Base-by-base conservation (phyloP, 116 monocot genomes). In the Iris pallida region DNA sequence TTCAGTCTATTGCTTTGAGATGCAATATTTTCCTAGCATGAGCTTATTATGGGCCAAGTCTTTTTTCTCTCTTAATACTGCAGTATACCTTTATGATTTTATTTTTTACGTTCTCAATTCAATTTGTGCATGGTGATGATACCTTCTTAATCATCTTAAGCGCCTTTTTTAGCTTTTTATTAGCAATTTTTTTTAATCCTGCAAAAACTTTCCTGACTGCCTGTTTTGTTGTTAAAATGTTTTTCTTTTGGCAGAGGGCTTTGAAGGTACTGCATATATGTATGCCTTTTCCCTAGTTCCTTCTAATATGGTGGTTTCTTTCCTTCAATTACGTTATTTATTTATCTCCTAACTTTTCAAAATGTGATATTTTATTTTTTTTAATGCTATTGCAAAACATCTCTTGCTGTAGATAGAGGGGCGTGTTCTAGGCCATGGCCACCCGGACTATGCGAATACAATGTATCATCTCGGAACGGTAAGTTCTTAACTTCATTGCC, bases 401-500 rank as follows among this genome's bases (percentile, higher is more conserved):
- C 57, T 66, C 6, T 14, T 60, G 44, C 4, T 88, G 73, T 59
- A 97, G 92, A 87, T 97, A 79, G 85, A 97, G 75, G 92, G 92
- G 8, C 87, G 87, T 63, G 85, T 89, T 71, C 56, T 97, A 63
- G 97, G 92, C 55, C 56, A 83, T 76, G 81, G 71, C 8, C 89
- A 92, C 68, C 45, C 78, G 45, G 92, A 97, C 19, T 97, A 92
- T 87, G 87, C 97, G 54, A 80, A 86, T 55, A 92, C 97, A 55
- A 87, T 97, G 87, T 85, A 90, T 81, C 90, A 92, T 81, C 89
- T 97, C 61, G 92, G 85, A 74, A 85, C 55, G 87, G 96, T 97
- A 81, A 76, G 54, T 5, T 52, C 64, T 14, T 54, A 20, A 16
- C 16, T 59, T 45, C 45, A 68, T 15, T 45, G 9, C 70, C n/a